Base-by-base conservation (phyloP, 106 monocot species). In the Dendrobium huoshanense region DNA sequence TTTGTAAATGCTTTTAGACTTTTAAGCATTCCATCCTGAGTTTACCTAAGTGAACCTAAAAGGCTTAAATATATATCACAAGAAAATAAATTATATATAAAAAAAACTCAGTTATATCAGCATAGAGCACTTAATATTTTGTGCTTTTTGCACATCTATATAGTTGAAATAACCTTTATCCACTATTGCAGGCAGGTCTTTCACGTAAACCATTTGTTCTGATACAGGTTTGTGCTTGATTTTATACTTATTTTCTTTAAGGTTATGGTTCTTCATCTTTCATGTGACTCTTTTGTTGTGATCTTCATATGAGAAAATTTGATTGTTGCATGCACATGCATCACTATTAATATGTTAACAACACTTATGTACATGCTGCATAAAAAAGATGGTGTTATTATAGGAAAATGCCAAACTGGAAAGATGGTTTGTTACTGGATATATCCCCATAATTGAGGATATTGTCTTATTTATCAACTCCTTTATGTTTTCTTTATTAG, bases 121-220 rank as follows among this genome's bases (percentile, higher is more conserved):
- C 72, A 16, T 40, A 72, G 24, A 72, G 15, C 68, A 10, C 37
- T 72, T 16, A 33, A 40, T 33, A 33, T 72, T 72, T 72, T 5
- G 33, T 37, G 10, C 72, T 72, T 29, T 72, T 4, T 24, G 9
- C 11, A 5, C 20, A 74, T 6, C 44, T 7, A 20, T 42, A 2
- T 37, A 47, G 19, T 73, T 56, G 22, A 43, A 42, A 47, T 78
- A 67, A 65, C 33, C 75, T 47, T n/a, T 41, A 27, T 82, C 65
- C 33, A 77, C 17, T 85, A 24, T 77, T 88, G 77, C 85, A 99
- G 99, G 92, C 87, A 55, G 95, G 95, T 29, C 99, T 99, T 87
- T 93, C 90, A n/a, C 89, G 91, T n/a, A 95, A 86, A 82, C 81
- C 91, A 29, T 99, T 99, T 87, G 91, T 99, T 82, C 83, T 99